Evolutionary conservation across 352 stramenopile species (phyloP), one percentile per base, ranked within the genome.

Genomic region (Globisporangium orthogonon): DNA sequence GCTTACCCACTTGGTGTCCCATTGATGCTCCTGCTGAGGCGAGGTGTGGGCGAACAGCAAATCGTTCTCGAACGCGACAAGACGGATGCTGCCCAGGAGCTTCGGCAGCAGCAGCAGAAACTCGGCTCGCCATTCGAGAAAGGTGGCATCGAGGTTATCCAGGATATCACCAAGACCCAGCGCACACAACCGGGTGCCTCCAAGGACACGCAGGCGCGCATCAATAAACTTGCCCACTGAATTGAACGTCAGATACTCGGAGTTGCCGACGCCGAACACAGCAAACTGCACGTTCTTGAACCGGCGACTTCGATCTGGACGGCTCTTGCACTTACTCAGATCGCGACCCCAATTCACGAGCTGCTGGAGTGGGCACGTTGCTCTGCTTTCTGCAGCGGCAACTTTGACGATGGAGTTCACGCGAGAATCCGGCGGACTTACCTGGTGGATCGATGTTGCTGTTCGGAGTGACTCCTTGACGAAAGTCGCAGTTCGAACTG

Each of bases 251-350:
- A 97, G 81, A 62, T 98, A 98, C 60, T 95, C 77, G 6, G 70
- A 93, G 69, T 98, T 98, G 4, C 95, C 97, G 4, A 99, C 76
- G 40, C 94, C 96, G 86, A 99, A 99, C 0, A 98, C 94, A 9
- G 87, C 78, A 67, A 86, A 98, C 45, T 96, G 67, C 53, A 96
- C 74, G 11, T 65, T 37, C 31, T 91, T 65, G 15, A 41, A 33
- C n/a, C 4, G 39, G 9, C 39, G 44, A 10, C 23, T 30, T 23
- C 30, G 46, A 44, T 14, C 23, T 0, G 35, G 35, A 17, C 18
- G 18, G 15, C 30, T 50, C 52, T 60, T 54, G 23, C 30, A 43
- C 52, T 60, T 54, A 17, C 41, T 33, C 15, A 46, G 14, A 11
- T 54, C 57, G 30, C 35, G 44, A 1, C 50, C 39, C 57, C 57